Evolutionary conservation across 2,329 filamentous ascomycete species (phyloP), one percentile per base, ranked within the genome.

Genomic region (Diplodia scrobiculata): DNA sequence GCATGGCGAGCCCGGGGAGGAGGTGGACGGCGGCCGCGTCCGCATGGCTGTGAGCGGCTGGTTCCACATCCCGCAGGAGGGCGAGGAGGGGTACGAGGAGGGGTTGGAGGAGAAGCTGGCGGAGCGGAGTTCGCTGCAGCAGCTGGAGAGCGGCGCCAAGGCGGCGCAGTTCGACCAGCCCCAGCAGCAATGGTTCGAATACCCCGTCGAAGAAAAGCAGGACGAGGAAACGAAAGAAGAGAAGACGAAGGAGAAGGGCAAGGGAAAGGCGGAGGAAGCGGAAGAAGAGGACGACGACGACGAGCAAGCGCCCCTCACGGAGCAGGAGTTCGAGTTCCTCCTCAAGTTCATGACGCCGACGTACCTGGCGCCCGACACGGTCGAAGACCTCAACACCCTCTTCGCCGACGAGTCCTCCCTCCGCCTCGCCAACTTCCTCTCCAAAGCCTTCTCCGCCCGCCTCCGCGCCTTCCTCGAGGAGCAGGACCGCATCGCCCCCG

Each of bases 31-130:
- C 19, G 89, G 89, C 0, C 86, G 91, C 55, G 87, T 97, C 58
- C 89, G 95, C 71, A 98, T 99, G 94, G 95, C 95, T 60, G 97
- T 99, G 74, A 97, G 92, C 75, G 95, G 95, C 63, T 99, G 95
- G 95, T 99, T 96, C 78, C 95, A 99, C 78, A 98, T 99, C 69
- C 95, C 95, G 0, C 95, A 99, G 79, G 80, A 91, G 71, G 94
- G 94, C 66, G 95, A 99, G 77, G 92, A 96, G 29, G 95, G 95
- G 51, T 99, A 90, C 72, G 87, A 96, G 71, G 83, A 90, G 74
- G 95, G 94, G 3, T 84, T 95, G 65, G 94, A 98, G 77, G 92
- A 96, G 80, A 90, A 89, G 75, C 86, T 96, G 69, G 91, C 91
- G 13, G 89, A 92, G 76, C 92, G 92, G 78, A 98, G 93, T 78